Evolutionary conservation across 1,284 basidiomycete species (phyloP), one percentile per base, ranked within the genome.

Genomic region (Takashimella tepidaria): DNA sequence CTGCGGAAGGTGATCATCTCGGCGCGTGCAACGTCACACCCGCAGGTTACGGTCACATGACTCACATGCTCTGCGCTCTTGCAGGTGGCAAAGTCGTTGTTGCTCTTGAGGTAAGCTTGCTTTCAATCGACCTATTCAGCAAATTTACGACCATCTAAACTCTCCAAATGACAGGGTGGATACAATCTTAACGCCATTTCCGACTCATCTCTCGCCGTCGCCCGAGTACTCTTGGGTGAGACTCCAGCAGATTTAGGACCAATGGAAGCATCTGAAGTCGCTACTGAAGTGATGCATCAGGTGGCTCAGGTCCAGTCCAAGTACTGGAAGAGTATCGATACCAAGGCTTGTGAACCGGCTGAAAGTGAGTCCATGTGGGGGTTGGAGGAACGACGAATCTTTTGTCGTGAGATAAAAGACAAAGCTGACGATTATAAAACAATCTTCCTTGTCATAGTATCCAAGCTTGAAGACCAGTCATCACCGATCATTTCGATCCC

Each of bases 11-110:
- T 1, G 96, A 99, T 69, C 83, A 85, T 45, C 82, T 99, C 4
- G 96, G 96, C 22, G 85, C 85, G 74, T 97, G 92, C 69, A 79
- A 84, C 59, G 93, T 99, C 54, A 83, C 89, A 1, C 96, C 96
- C 0, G 82, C 84, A n/a, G 95, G 92, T 1, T 99, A 92, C 72
- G 92, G 92, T 0, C 95, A 98, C 67, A 98, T 99, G 93, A 97
- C 96, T 2, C 89, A 97, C 67, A 92, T 96, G 86, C 80, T 99
- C 3, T 83, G 84, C 42, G 84, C 87, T n/a, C 80, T 98, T 8
- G 93, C 95, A 11, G 82, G 85, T 3, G 96, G 96, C 5, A 87
- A 85, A 64, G 66, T 98, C 5, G 90, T 96, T 12, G 91, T 96
- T 21, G 92, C 92, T 3, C 82, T 99, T 24, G 96, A 99, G 82